Base-by-base conservation (phyloP, 352 stramenopile genomes). In the Globisporangium nodosum region DNA sequence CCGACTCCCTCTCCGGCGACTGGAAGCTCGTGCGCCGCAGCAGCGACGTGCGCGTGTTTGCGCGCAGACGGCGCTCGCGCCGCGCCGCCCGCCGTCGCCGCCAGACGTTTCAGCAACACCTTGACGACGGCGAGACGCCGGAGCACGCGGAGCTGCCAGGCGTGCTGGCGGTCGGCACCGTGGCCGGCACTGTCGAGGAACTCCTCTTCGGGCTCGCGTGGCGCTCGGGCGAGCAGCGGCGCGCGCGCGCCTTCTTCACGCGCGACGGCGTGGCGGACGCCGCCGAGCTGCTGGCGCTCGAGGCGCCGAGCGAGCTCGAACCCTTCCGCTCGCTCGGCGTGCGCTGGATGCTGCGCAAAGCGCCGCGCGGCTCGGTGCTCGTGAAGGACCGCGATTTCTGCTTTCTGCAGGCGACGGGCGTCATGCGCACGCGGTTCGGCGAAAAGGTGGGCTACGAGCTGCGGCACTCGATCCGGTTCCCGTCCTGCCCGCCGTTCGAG, bases 381-480 rank as follows among this genome's bases (percentile, higher is more conserved):
- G 70, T 79, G 37, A 76, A 79, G 53, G 69, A 84, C 49, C 62
- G 74, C 35, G 71, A 84, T 48, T 73, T 84, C 20, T 84, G 71
- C 68, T 84, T 78, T 57, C 59, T 84, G 33, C 21, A 70, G 60
- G 69, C 64, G 1, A 63, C 65, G 15, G 74, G 74, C 1, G 40
- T 79, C 16, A 52, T 79, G 33, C 62, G 63, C 31, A 61, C 70
- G 6, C 52, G 53, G 3, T 66, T 64, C 8, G 74, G 74, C n/a
- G 59, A 66, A 15, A 65, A 66, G 7, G 47, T 85, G 24, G 72
- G 74, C 52, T 85, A 75, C 49, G 45, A 72, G 48, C 50, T 85
- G 49, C 76, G 78, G 6, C 78, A 90, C 68, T 88, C 80, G 40
- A 68, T 90, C 40, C 76, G 68, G 37, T 81, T 88, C 49, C 69